Conservation (phyloP, 2,329 filamentous ascomycete genomes). For the Cytospora chrysosperma region DNA sequence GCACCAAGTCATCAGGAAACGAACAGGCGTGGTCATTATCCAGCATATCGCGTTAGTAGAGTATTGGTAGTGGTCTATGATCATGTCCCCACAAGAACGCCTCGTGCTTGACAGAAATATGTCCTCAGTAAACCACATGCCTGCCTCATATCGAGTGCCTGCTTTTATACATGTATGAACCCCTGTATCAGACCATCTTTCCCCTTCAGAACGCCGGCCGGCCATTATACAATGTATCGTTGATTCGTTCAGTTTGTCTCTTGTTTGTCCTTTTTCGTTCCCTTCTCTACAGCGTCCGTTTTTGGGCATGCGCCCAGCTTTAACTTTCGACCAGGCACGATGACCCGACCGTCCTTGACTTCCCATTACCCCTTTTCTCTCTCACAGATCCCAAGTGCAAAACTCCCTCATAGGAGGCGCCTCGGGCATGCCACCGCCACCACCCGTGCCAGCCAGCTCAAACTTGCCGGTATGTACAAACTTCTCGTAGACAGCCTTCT, state of each 20-base stretch:
- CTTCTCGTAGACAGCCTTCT: constrained; percentile 39
- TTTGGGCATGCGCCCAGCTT: neutral
- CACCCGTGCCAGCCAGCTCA: constrained; percentile 40
- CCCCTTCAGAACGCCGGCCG: constrained; percentile 2
- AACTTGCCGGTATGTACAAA: constrained; percentile 68
- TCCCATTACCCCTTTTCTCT: neutral
- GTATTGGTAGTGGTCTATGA: neutral
- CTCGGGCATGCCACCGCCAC: constrained; percentile 65
- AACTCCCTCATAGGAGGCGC: constrained; percentile 77
- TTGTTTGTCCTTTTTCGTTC: neutral
- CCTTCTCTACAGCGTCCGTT: neutral
- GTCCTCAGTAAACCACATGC: neutral
- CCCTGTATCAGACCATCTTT: neutral
- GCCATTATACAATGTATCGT: neutral
- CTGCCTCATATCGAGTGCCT: neutral
- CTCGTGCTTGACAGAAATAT: neutral
- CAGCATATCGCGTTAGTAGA: neutral
- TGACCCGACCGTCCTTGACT: neutral
- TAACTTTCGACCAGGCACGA: neutral
- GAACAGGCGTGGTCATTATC: neutral
- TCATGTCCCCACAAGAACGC: neutral
- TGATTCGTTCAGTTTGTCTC: neutral
- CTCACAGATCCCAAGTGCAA: constrained; percentile 69
- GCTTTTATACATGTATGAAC: neutral
- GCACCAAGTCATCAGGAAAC: neutral